phyloP scores from a whole-genome alignment of 768 basidiomycete species.

The Boletus fagicola region DNA sequence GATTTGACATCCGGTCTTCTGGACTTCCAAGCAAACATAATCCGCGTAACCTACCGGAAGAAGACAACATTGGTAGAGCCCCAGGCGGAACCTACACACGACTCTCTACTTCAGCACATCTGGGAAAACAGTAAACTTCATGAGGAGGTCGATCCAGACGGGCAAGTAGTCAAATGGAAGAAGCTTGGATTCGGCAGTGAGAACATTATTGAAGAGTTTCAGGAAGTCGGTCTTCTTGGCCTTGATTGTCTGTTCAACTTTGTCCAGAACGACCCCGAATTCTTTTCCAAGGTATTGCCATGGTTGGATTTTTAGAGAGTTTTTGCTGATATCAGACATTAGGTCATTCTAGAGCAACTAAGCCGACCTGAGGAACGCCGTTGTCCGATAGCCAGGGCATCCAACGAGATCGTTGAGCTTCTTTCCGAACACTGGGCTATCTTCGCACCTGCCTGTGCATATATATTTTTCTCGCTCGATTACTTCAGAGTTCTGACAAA shows the following conservation, averaged over 20 bases:
- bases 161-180: slow-evolving; percentile 63
- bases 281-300: slow-evolving; percentile 62
- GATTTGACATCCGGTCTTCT: slow-evolving; percentile 82
- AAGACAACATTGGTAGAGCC: slow-evolving; percentile 78
- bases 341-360: slow-evolving; percentile 80
- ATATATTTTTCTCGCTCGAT: neutral
- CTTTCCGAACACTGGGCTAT: slow-evolving; percentile 85
- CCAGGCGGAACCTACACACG: slow-evolving; percentile 57
- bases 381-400: slow-evolving; percentile 81
- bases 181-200: slow-evolving; percentile 77
- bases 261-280: slow-evolving; percentile 64
- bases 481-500: slow-evolving; percentile 1
- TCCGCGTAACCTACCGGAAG: slow-evolving; percentile 75
- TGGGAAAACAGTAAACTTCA: slow-evolving; percentile 63
- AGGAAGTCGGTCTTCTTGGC: slow-evolving; percentile 75
- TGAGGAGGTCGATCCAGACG: slow-evolving; percentile 50
- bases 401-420: slow-evolving; percentile 82
- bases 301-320: neutral
- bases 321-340: slow-evolving; percentile 10
- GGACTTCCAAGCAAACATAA: slow-evolving; percentile 85
- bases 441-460: slow-evolving; percentile 80
- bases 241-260: slow-evolving; percentile 80
- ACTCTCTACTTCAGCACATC: slow-evolving; percentile 56
- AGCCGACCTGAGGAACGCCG: slow-evolving; percentile 70
- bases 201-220: slow-evolving; percentile 73